Conservation (phyloP, 2,329 filamentous ascomycete species). For the Dactylellina sp. region DNA sequence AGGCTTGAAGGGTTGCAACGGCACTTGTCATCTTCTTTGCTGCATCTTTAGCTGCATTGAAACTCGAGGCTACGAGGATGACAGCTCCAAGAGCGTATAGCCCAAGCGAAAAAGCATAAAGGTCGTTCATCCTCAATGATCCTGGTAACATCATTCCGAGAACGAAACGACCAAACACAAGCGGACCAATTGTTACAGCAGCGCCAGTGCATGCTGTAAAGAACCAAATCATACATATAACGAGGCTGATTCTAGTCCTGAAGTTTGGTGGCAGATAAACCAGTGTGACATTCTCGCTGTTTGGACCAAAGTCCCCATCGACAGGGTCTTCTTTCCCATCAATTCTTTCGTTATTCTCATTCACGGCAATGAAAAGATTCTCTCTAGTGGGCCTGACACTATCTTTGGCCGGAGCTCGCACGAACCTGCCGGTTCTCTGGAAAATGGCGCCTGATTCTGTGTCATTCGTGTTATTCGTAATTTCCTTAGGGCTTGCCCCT, state of each 20-base stretch:
- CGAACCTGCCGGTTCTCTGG: slow-evolving; percentile 80
- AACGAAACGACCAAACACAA: slow-evolving; percentile 83
- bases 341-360: slow-evolving; percentile 73
- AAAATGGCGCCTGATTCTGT: slow-evolving; percentile 67
- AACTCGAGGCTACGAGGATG: slow-evolving; percentile 69
- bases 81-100: slow-evolving; percentile 80
- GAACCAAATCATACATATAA: slow-evolving; percentile 90
- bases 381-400: slow-evolving; percentile 90
- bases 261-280: slow-evolving; percentile 90
- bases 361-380: slow-evolving; percentile 82
- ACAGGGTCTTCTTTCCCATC: slow-evolving; percentile 71
- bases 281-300: slow-evolving; percentile 73
- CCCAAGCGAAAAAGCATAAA: slow-evolving; percentile 94
- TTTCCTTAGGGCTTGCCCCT: slow-evolving; percentile 30
- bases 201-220: slow-evolving; percentile 92
- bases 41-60: slow-evolving; percentile 53
- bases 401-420: slow-evolving; percentile 92
- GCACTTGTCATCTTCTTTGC: slow-evolving; percentile 26
- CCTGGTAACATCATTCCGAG: slow-evolving; percentile 78
- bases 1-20: slow-evolving; percentile 36
- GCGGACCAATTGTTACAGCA: slow-evolving; percentile 83
- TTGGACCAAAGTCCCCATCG: slow-evolving; percentile 72
- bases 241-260: slow-evolving; percentile 80
- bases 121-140: slow-evolving; percentile 84
- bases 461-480: slow-evolving; percentile 40